Base-by-base conservation (phyloP, 192 early-diverging fungal genomes). In the Chytriomyces hyalinus region DNA sequence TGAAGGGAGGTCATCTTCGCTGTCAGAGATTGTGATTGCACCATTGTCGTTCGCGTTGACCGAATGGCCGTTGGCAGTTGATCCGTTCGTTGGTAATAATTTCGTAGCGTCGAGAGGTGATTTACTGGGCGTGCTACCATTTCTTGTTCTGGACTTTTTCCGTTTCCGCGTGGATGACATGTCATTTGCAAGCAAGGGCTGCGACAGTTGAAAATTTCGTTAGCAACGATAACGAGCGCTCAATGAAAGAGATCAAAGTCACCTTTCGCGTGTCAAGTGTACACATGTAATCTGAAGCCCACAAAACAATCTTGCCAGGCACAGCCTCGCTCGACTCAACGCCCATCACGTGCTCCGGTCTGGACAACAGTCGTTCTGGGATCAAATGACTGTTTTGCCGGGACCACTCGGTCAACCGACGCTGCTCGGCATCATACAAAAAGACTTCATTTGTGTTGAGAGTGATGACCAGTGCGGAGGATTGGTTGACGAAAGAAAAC, bases 401-500 rank as follows among this genome's bases (percentile, higher is more conserved):
- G 15, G 94, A 95, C 97, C 97, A 98, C 65, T 92, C 88, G 3
- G 92, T 92, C 59, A 94, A 83, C 22, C 83, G 84, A 8, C 53
- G 70, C 5, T 72, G 80, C n/a, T 91, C 83, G 17, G 91, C 87
- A 70, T 98, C 92, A 76, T 88, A 94, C 45, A 96, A 69, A 79
- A 90, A 94, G 82, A 96, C 92, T 71, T 90, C 89, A 77, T 93
- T 94, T 17, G 86, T 89, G 15, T 82, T 80, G 13, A 84, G 84
- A 6, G 90, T 87, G 22, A 94, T 80, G 28, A 91, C 77, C 28
- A 95, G 77, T 6, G 77, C 85, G 6, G 90, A 84, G 28, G 84
- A 78, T 46, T 80, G 80, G 61, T 88, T 86, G 70, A 90, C 81
- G 83, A 96, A 95, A 0, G 87, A 75, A 50, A 96, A 77, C 15